phyloP scores from a whole-genome alignment of 352 stramenopile species.

The Lagenidium sp. region DNA sequence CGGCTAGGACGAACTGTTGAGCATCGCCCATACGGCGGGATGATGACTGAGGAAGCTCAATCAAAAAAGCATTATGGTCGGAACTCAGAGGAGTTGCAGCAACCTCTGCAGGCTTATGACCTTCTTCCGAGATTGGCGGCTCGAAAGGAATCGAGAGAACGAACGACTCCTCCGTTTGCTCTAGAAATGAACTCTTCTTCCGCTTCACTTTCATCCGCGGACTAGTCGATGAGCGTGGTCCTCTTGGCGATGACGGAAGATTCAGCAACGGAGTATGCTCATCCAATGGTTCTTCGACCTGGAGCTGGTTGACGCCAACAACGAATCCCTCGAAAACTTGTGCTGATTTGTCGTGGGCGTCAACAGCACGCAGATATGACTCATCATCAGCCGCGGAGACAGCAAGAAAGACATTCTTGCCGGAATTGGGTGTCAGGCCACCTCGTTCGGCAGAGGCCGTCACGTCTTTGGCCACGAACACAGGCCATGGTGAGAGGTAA shows the following conservation, averaged over 20 bases:
- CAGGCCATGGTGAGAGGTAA: slow-evolving; percentile 57
- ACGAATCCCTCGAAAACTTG: slow-evolving; percentile 76
- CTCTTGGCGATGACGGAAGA: slow-evolving; percentile 11
- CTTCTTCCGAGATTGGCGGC: slow-evolving; percentile 13
- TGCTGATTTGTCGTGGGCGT: slow-evolving; percentile 31
- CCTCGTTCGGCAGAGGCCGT: neutral
- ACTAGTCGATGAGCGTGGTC: slow-evolving; percentile 14
- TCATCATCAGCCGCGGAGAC: slow-evolving; percentile 70
- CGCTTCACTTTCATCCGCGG: slow-evolving; percentile 36
- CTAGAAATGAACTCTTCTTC: slow-evolving; percentile 63
- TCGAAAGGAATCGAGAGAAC: slow-evolving; percentile 76
- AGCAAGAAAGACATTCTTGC: slow-evolving; percentile 71
- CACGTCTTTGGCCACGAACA: slow-evolving; percentile 69
- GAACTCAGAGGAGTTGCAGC: slow-evolving; percentile 21
- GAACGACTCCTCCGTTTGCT: slow-evolving; percentile 64
- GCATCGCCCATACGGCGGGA: slow-evolving; percentile 20
- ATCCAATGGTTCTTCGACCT: slow-evolving; percentile 33
- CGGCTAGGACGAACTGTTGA: slow-evolving; percentile 70
- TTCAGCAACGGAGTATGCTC: slow-evolving; percentile 57
- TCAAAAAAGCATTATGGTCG: slow-evolving; percentile 64
- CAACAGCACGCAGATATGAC: slow-evolving; percentile 59
- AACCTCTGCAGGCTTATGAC: slow-evolving; percentile 7
- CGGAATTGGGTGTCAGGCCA: slow-evolving; percentile 9
- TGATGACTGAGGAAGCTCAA: slow-evolving; percentile 52
- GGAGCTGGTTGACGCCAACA: slow-evolving; percentile 69